These are phyloP conservation scores for Rhododendron kiyosumense DNA, from an alignment of 148 eudicot species.

Conservation along the genomic window DNA sequence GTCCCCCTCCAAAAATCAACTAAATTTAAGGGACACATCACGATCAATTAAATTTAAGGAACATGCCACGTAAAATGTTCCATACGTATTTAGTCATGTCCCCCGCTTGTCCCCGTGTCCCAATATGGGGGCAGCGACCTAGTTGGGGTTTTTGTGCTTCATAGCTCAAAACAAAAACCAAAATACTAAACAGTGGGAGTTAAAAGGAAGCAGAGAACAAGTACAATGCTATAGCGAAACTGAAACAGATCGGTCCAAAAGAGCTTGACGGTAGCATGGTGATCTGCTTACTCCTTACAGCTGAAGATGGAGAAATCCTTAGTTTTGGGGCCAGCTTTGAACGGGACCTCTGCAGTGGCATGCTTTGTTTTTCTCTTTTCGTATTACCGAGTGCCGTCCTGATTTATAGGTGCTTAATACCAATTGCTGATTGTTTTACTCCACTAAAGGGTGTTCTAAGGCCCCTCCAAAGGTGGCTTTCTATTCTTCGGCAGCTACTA, in stretches of 20 bases:
- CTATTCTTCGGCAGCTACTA: not conserved
- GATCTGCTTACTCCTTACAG: not conserved
- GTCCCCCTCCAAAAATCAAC: no score
- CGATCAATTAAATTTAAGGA: no score
- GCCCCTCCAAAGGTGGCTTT: not conserved
- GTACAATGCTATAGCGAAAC: not conserved
- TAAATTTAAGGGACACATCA: no score
- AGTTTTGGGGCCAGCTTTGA: not conserved
- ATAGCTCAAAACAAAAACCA: not conserved
- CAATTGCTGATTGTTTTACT: not conserved
- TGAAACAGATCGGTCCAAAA: not conserved
- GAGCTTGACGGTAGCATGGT: not conserved
- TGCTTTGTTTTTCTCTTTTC: not conserved
- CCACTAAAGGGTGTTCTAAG: not conserved
- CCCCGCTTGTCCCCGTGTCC: no score
- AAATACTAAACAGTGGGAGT: not conserved
- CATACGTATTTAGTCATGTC: no score
- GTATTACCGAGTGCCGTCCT: not conserved
- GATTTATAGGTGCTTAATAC: not conserved
- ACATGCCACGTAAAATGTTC: no score
- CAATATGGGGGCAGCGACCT: no score
- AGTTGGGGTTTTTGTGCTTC: no score
- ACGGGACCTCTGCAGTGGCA: not conserved
- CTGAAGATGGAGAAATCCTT: not conserved
- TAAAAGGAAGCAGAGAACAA: not conserved